A percentile compares a stretch with the other conserved stretches of the same genome.
phyloP scores from a whole-genome alignment of 2,329 filamentous ascomycete species.

The Aspergillus viridinutans region DNA sequence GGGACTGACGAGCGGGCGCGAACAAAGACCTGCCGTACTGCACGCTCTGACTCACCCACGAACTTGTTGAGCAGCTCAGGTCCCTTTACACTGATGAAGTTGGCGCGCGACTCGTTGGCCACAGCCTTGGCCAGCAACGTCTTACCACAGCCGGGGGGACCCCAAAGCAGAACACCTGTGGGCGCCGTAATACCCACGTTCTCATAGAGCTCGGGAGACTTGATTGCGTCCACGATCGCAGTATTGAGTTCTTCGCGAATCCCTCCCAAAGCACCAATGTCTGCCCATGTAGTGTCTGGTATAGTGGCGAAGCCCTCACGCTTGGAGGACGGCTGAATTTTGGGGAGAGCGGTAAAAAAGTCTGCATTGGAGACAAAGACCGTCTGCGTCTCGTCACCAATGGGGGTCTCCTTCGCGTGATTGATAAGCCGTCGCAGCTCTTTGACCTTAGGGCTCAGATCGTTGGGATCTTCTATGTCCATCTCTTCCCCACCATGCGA shows the following conservation, averaged over 20 bases:
- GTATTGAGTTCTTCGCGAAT: constrained; percentile 77
- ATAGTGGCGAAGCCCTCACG: constrained; percentile 94
- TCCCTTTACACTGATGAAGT: constrained; percentile 97
- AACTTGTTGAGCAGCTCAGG: constrained; percentile 97
- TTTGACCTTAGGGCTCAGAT: constrained; percentile 38
- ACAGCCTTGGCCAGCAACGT: constrained; percentile 94
- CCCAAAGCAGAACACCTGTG: constrained; percentile 90
- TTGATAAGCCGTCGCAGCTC: constrained; percentile 51
- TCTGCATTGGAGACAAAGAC: constrained; percentile 61
- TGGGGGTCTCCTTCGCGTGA: constrained; percentile 49
- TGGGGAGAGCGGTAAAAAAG: constrained; percentile 70
- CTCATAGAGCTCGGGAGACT: constrained; percentile 70
- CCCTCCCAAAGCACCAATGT: constrained; percentile 79
- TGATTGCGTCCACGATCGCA: constrained; percentile 87
- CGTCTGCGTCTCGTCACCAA: constrained; percentile 52
- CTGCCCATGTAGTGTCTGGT: constrained; percentile 85
- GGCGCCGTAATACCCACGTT: constrained; percentile 74
- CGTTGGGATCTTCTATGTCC: constrained; percentile 47
- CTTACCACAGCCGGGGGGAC: constrained; percentile 93
- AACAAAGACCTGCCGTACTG: constrained; percentile 85
- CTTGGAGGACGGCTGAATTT: constrained; percentile 75
- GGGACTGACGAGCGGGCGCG: constrained; percentile 81
- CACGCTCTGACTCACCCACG: constrained; percentile 91
- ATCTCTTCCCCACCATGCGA: constrained; percentile 45
- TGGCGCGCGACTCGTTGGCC: constrained; percentile 90